These are phyloP conservation scores for Nannochloris sp. DNA, from an alignment of 139 green algal genomes.

Conservation along the genomic window DNA sequence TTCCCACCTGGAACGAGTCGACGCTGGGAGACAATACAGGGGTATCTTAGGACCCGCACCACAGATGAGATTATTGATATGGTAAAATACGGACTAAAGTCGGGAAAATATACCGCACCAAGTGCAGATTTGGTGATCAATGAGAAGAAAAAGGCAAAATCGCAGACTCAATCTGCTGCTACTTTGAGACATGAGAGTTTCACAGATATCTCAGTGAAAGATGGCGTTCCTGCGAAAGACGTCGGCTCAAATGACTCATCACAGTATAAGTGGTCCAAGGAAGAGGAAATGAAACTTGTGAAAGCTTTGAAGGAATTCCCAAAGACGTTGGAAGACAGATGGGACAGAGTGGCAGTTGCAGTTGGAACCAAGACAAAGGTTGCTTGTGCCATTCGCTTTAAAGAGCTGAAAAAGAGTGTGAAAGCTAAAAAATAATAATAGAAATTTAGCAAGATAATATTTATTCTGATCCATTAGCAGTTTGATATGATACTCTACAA, in stretches of 20 bases:
- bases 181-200: conserved; percentile 43
- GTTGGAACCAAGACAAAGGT: conserved; percentile 79
- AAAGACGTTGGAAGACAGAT: conserved; percentile 64
- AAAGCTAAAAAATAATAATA: conserved; percentile 11
- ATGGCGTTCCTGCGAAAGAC: conserved; percentile 16
- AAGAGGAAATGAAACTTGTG: conserved; percentile 79
- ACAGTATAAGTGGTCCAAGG: conserved; percentile 53
- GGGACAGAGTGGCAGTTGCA: conserved; percentile 21
- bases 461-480: not conserved
- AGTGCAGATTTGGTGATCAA: not conserved
- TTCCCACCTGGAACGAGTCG: conserved; percentile 78
- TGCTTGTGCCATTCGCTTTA: conserved; percentile 81
- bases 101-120: conserved; percentile 7
- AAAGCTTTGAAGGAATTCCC: conserved; percentile 80
- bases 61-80: conserved; percentile 79
- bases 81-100: conserved; percentile 64
- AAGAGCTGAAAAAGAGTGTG: conserved; percentile 69
- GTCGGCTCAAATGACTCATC: not conserved
- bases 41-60: conserved; percentile 68
- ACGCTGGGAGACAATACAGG: conserved; percentile 67
- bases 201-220: conserved; percentile 61
- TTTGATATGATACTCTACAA: not conserved
- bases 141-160: conserved; percentile 33
- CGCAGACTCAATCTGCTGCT: conserved; percentile 41
- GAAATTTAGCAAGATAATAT: not conserved